Percentiles rank a stretch among this genome's conserved stretches.
phyloP scores from a whole-genome alignment of 345 rosid genomes.

The Aquilaria yunnanensis region DNA sequence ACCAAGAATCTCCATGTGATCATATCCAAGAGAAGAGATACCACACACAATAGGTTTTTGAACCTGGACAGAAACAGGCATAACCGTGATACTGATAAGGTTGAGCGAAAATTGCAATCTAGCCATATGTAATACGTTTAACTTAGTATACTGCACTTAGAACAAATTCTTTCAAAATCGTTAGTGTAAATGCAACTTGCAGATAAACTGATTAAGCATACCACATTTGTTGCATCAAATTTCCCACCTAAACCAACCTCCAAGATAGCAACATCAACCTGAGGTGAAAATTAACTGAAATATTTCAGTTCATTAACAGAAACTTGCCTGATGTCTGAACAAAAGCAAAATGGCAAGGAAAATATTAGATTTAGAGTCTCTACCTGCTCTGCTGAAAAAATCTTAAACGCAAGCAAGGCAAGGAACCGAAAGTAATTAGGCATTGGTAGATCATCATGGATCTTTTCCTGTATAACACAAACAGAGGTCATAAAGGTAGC shows the following conservation, averaged over 20 bases:
- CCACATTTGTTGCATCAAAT: slow-evolving; percentile 87
- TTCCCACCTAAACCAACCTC: slow-evolving; percentile 90
- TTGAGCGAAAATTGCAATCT: neutral
- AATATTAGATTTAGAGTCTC: too few species aligned
- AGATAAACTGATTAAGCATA: slow-evolving; percentile 14
- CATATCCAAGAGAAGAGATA: slow-evolving; percentile 80
- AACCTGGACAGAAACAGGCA: slow-evolving; percentile 36
- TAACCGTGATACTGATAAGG: slow-evolving; percentile 5
- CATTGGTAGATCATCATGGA: slow-evolving; percentile 74
- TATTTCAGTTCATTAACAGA: neutral
- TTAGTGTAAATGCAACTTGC: neutral
- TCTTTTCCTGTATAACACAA: slow-evolving; percentile 48
- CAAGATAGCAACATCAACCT: slow-evolving; percentile 85
- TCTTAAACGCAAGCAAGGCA: slow-evolving; percentile 88
- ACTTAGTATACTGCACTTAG: too few species aligned
- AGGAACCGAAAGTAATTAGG: slow-evolving; percentile 88
- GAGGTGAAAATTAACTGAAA: slow-evolving; percentile 7
- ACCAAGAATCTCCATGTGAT: slow-evolving; percentile 97
- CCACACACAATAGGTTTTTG: slow-evolving; percentile 75
- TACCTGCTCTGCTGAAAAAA: slow-evolving; percentile 85
- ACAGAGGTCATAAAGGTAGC: slow-evolving; percentile 4
- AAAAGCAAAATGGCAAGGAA: too few species aligned
- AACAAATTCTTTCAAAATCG: neutral
- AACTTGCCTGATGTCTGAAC: too few species aligned
- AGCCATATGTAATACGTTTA: neutral